Evolutionary conservation across 805 yeast genomes (phyloP).

Genomic region (Schwanniomyces yamadae): DNA sequence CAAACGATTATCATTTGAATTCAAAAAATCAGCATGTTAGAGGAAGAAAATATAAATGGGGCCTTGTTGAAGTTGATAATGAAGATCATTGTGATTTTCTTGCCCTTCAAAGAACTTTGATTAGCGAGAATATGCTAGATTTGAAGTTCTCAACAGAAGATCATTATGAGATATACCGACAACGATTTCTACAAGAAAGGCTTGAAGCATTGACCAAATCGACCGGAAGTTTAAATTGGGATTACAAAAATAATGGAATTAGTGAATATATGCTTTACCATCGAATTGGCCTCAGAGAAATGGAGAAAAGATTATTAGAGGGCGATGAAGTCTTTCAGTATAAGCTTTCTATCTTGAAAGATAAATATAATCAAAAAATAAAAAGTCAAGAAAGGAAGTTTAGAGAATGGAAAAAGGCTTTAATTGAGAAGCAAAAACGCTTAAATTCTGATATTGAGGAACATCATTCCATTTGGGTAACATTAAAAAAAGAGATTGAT

Average conservation of each 20-base stretch:
- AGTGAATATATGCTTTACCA: conserved; percentile 40
- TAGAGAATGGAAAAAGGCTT: conserved; percentile 58
- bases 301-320: conserved; percentile 40
- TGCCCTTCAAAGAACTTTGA: conserved; percentile 59
- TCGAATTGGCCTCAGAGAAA: conserved; percentile 29
- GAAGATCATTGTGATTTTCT: conserved; percentile 73
- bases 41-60: conserved; percentile 85
- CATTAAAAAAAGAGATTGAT: conserved; percentile 30
- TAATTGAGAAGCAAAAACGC: conserved; percentile 53
- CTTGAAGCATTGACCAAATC: conserved; percentile 15
- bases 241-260: conserved; percentile 20
- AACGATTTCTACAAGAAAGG: conserved; percentile 53
- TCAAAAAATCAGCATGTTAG: conserved; percentile 47
- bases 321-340: conserved; percentile 48
- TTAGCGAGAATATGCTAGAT: conserved; percentile 74
- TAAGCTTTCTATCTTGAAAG: conserved; percentile 43
- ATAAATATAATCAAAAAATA: conserved; percentile 43
- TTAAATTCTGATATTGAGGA: conserved; percentile 55
- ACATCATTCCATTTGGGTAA: conserved; percentile 34
- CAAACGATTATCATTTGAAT: conserved; percentile 41
- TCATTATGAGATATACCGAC: conserved; percentile 72
- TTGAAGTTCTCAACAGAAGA: conserved; percentile 72
- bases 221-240: conserved; percentile 18
- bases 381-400: conserved; percentile 54
- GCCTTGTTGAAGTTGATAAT: conserved; percentile 80